A percentile compares a stretch with the other conserved stretches of the same genome.
Conservation (phyloP, 2,329 filamentous ascomycete genomes). For the Sclerotinia spermophila region DNA sequence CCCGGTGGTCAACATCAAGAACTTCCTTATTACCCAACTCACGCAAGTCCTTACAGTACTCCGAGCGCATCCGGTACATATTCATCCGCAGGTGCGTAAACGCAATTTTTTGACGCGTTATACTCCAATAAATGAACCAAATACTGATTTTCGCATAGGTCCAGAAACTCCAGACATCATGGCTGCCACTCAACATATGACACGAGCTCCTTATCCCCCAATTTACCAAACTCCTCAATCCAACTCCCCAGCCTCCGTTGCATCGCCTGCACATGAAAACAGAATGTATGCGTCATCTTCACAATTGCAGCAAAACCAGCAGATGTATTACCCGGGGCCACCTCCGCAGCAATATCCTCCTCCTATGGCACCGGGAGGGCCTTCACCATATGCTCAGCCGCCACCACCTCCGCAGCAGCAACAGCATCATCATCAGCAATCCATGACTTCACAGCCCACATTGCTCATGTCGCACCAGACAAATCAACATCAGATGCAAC, state of each 20-base stretch:
- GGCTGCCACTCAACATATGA: conserved; percentile 65
- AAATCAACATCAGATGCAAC: conserved; percentile 56
- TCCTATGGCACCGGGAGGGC: conserved; percentile 60
- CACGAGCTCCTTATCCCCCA: conserved; percentile 75
- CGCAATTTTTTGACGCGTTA: conserved; percentile 22
- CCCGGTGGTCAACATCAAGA: conserved; percentile 63
- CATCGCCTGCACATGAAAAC: conserved; percentile 87
- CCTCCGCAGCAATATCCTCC: conserved; percentile 57
- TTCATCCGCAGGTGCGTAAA: conserved; percentile 69
- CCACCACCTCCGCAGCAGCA: conserved; percentile 45
- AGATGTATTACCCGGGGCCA: conserved; percentile 64
- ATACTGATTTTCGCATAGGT: conserved; percentile 27
- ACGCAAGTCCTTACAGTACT: conserved; percentile 79
- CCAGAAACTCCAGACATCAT: conserved; percentile 62
- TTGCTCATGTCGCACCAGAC: conserved; percentile 64
- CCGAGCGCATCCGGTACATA: conserved; percentile 80
- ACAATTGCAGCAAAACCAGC: conserved; percentile 73
- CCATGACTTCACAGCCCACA: conserved; percentile 61
- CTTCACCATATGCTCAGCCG: conserved; percentile 56
- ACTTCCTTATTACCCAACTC: conserved; percentile 74
- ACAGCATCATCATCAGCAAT: conserved; percentile 44
- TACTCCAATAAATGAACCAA: neutral
- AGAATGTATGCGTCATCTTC: conserved; percentile 79
- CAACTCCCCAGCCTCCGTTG: conserved; percentile 89
- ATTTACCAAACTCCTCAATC: conserved; percentile 91